phyloP scores from a whole-genome alignment of 2,329 filamentous ascomycete genomes.

The Ilyonectria destructans region DNA sequence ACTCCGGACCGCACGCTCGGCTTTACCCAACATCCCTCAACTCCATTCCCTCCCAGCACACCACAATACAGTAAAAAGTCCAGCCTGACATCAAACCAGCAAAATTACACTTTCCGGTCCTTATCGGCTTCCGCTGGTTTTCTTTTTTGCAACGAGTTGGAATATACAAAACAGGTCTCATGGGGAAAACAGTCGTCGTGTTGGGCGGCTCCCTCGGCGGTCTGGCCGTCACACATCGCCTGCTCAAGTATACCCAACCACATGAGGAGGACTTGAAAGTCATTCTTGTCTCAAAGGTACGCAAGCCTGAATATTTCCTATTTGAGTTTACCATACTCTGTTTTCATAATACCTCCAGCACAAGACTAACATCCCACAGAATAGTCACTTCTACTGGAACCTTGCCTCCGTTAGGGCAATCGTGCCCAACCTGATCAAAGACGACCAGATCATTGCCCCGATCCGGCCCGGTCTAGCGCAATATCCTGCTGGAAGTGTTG shows the following conservation, averaged over 20 bases:
- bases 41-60: slow-evolving; percentile 22
- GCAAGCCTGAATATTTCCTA: too few species aligned
- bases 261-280: slow-evolving; percentile 66
- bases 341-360: not conserved
- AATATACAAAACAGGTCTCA: slow-evolving; percentile 42
- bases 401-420: slow-evolving; percentile 71
- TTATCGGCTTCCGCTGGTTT: not conserved
- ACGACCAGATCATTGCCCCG: slow-evolving; percentile 66
- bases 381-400: slow-evolving; percentile 74
- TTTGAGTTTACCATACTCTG: not conserved
- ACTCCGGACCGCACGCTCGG: slow-evolving; percentile 21
- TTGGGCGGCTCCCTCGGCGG: slow-evolving; percentile 70
- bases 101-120: not conserved
- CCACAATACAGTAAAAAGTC: slow-evolving; percentile 13
- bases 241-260: slow-evolving; percentile 68
- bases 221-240: slow-evolving; percentile 67
- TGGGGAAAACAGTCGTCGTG: slow-evolving; percentile 69
- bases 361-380: slow-evolving; percentile 55
- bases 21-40: slow-evolving; percentile 21
- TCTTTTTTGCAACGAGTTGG: not conserved
- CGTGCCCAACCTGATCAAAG: slow-evolving; percentile 64
- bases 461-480: slow-evolving; percentile 66
- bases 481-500: slow-evolving; percentile 65
- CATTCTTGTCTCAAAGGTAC: slow-evolving; percentile 70
- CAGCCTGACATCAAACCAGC: not conserved